phyloP scores from a whole-genome alignment of 306 rosid species.

The Lathyrus aphaca region DNA sequence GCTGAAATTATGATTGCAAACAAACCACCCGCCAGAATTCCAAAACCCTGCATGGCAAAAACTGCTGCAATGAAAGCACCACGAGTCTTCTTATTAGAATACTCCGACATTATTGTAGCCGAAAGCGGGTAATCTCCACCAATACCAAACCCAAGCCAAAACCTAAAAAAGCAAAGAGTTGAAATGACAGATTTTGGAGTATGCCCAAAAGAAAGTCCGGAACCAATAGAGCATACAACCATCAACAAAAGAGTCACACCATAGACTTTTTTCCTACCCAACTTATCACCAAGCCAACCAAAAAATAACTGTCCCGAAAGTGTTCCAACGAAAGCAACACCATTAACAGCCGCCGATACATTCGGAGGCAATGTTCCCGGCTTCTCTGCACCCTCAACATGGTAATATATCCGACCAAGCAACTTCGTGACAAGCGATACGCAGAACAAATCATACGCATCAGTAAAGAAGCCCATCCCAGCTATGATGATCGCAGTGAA shows the following conservation, averaged over 20 bases:
- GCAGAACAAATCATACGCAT: slow-evolving; percentile 81
- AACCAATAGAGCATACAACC: slow-evolving; percentile 71
- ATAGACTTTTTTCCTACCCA: slow-evolving; percentile 73
- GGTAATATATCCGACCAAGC: slow-evolving; percentile 81
- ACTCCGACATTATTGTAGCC: slow-evolving; percentile 84
- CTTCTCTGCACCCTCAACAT: slow-evolving; percentile 57
- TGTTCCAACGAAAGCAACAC: slow-evolving; percentile 81
- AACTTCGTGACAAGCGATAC: slow-evolving; percentile 76
- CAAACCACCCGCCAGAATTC: slow-evolving; percentile 72
- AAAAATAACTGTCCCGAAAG: slow-evolving; percentile 77
- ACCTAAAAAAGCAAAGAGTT: slow-evolving; percentile 78
- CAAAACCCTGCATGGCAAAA: slow-evolving; percentile 90
- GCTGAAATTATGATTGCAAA: slow-evolving; percentile 62
- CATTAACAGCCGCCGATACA: slow-evolving; percentile 83
- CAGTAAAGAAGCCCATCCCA: slow-evolving; percentile 94
- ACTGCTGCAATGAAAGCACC: slow-evolving; percentile 87
- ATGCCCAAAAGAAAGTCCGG: slow-evolving; percentile 78
- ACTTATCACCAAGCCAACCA: slow-evolving; percentile 82
- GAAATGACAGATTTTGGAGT: slow-evolving; percentile 63
- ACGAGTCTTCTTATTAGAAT: slow-evolving; percentile 77
- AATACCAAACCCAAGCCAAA: slow-evolving; percentile 86
- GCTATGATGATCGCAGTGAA: slow-evolving; percentile 81
- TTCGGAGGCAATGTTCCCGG: slow-evolving; percentile 81
- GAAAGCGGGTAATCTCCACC: slow-evolving; percentile 90
- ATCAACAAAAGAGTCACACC: slow-evolving; percentile 78